Evolutionary conservation across 352 stramenopile species (phyloP), one percentile per base, ranked within the genome.

Genomic region (Aphanomyces astaci): DNA sequence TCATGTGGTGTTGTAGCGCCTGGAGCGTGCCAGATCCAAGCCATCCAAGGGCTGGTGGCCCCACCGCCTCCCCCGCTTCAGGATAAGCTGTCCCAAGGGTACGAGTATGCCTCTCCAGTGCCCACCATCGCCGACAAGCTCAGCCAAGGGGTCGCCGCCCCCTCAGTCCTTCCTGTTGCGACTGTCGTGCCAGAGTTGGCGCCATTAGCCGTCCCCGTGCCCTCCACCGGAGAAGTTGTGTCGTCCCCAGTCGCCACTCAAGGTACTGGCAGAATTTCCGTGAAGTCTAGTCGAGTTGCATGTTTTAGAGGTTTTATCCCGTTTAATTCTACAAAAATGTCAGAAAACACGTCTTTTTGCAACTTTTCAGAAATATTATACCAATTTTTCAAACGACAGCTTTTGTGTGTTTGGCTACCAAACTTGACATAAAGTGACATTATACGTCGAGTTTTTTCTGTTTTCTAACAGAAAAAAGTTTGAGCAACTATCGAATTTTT

Each of bases 11-110:
- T 19, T 4, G 28, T 59, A 67, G 60, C 62, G 2, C 62, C 40
- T 22, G 62, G 62, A 13, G 39, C 62, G 15, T 68, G 62, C 27
- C 39, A 32, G 28, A 68, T 68, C 33, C 22, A 30, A n/a, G 13
- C 49, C 11, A 22, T 68, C 7, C 62, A 68, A 68, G 62, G 62
- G 13, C 27, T 68, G 1, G 17, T 30, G 10, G 51, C 51, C 30
- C 19, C 51, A 19, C 25, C 4, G 19, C 11, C 24, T 19, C 22
- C 15, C 13, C 51, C 51, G 7, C 15, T 59, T 15, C 25, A 59
- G 11, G 51, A 59, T 19, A 59, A 59, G 51, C 27, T 59, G 13
- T 59, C 51, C 33, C 36, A 64, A 32, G 56, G 56, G n/a, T 57
- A 22, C n/a, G 56, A 49, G 13, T 54, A 40, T 17, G 17, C 56